Conservation (phyloP, 495 filamentous ascomycete species). For the Jackrogersella multiformis region DNA sequence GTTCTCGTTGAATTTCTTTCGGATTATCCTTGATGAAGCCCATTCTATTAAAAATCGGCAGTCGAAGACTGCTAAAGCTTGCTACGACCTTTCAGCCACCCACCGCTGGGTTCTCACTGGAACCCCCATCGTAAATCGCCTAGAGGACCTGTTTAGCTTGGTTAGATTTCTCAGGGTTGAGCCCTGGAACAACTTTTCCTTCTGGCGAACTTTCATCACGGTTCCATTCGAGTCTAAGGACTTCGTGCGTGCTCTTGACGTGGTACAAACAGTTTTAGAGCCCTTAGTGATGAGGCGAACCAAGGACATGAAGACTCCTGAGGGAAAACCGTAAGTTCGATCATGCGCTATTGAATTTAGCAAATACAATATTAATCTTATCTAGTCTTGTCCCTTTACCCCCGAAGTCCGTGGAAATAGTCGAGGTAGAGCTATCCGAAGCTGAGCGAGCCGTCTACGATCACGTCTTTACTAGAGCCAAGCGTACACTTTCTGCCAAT, state of each 20-base stretch:
- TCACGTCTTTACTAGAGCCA: constrained; percentile 83
- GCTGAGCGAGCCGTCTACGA: constrained; percentile 91
- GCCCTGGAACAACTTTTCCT: constrained; percentile 97
- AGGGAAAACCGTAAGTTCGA: constrained; percentile 69
- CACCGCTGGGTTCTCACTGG: constrained; percentile 96
- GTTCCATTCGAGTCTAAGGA: constrained; percentile 95
- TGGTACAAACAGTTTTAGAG: constrained; percentile 96
- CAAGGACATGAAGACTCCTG: constrained; percentile 97
- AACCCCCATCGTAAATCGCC: constrained; percentile 94
- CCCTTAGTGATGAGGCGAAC: constrained; percentile 94
- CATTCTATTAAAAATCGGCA: constrained; percentile 93
- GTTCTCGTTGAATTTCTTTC: constrained; percentile 92
- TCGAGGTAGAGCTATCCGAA: constrained; percentile 83
- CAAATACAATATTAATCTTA: constrained; percentile 19
- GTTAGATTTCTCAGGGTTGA: constrained; percentile 92
- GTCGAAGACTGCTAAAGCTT: constrained; percentile 90
- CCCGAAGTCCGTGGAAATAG: constrained; percentile 80
- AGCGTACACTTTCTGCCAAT: constrained; percentile 82
- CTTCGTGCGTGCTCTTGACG: constrained; percentile 90
- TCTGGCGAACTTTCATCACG: constrained; percentile 99
- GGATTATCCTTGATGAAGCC: constrained; percentile 93
- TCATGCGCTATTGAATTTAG: not conserved
- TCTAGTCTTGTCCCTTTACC: constrained; percentile 78
- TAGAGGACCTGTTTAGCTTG: constrained; percentile 96
- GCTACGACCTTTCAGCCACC: constrained; percentile 83